Evolutionary conservation across 495 filamentous ascomycete genomes (phyloP).

Genomic region (Trichoderma asperelloides): DNA sequence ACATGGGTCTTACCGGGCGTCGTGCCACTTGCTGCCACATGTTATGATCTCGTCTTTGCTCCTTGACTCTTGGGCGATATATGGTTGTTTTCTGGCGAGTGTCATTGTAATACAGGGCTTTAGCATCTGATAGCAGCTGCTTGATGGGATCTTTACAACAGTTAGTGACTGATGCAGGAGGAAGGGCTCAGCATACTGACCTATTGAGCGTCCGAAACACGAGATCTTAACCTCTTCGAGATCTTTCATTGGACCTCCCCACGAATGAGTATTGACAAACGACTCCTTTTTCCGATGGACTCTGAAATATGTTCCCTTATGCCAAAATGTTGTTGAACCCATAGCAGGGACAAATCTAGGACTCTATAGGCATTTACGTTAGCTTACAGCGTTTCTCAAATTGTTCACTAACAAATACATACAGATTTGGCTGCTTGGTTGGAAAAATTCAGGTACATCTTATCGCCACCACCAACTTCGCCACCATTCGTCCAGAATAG

Average conservation of each 20-base stretch:
- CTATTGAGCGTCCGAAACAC: slow-evolving; percentile 33
- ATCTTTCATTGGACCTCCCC: slow-evolving; percentile 26
- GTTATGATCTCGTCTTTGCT: slow-evolving; percentile 27
- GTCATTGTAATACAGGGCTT: slow-evolving; percentile 38
- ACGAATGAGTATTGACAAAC: slow-evolving; percentile 16
- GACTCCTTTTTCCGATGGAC: slow-evolving; percentile 29
- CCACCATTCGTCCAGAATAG: slow-evolving; percentile 7
- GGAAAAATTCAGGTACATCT: slow-evolving; percentile 35
- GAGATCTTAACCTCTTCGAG: slow-evolving; percentile 33
- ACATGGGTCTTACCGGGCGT: slow-evolving; percentile 66
- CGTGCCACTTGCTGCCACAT: slow-evolving; percentile 59
- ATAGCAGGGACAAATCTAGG: slow-evolving; percentile 33
- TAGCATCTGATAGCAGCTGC: slow-evolving; percentile 46
- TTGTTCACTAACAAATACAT: slow-evolving; percentile 5
- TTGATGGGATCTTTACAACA: slow-evolving; percentile 48
- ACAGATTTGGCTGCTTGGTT: slow-evolving; percentile 30
- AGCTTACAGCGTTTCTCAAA: slow-evolving; percentile 12
- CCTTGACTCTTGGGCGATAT: slow-evolving; percentile 32
- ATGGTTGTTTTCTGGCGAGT: slow-evolving; percentile 42
- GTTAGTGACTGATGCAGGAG: neutral
- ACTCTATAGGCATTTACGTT: slow-evolving; percentile 12
- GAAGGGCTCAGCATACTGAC: slow-evolving; percentile 11
- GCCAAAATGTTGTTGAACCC: slow-evolving; percentile 34
- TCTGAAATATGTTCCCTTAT: slow-evolving; percentile 27
- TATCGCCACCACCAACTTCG: slow-evolving; percentile 1